Conservation (phyloP, 2,329 filamentous ascomycete species). For the Colletotrichum lentis region DNA sequence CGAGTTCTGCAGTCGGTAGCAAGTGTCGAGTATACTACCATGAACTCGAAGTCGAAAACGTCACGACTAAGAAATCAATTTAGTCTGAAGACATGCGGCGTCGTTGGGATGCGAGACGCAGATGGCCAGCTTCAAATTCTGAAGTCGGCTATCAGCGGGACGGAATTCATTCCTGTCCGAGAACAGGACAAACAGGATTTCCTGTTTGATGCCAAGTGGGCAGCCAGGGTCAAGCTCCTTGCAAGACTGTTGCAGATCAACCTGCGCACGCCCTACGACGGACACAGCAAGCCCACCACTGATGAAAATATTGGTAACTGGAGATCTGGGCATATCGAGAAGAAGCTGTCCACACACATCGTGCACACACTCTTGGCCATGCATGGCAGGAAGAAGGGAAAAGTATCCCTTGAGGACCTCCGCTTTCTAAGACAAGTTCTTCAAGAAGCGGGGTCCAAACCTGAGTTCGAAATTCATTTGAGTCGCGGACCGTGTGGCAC, state of each 20-base stretch:
- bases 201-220: constrained; percentile 45
- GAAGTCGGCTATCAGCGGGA: background rate
- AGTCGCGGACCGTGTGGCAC: constrained; percentile 10
- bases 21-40: fast-evolving
- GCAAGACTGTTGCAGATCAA: constrained; percentile 44
- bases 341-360: constrained; percentile 50
- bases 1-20: background rate
- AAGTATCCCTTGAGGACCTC: background rate
- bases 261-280: constrained; percentile 46
- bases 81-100: background rate
- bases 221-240: constrained; percentile 43
- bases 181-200: constrained; percentile 34
- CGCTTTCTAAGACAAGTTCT: background rate
- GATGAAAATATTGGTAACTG: constrained; percentile 26
- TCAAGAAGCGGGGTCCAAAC: fast-evolving
- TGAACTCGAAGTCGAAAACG: fast-evolving
- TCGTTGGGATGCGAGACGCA: background rate
- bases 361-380: constrained; percentile 43
- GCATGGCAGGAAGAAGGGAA: background rate
- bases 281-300: background rate
- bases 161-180: background rate
- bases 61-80: background rate
- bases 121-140: fast-evolving
- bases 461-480: constrained; percentile 2
- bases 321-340: constrained; percentile 51